Conservation (phyloP, 768 basidiomycete genomes). For the Suillus lakei region DNA sequence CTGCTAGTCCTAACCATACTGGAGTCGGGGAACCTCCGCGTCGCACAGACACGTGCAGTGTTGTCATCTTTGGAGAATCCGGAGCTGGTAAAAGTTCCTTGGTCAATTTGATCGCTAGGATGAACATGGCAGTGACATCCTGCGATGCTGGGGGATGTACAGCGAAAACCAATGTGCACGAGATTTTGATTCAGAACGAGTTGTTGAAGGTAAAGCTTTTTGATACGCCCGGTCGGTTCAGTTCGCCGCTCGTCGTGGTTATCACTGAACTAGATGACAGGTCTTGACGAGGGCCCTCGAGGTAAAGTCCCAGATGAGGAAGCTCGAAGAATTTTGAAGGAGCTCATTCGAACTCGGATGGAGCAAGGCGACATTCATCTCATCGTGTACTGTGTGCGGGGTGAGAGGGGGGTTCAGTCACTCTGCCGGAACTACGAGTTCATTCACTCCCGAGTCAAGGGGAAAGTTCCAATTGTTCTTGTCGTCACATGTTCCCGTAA, state of each 20-base stretch:
- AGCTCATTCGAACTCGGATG: slow-evolving; percentile 37
- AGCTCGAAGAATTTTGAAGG: slow-evolving; percentile 30
- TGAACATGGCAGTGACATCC: slow-evolving; percentile 15
- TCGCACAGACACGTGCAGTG: background rate
- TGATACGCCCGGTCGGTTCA: slow-evolving; percentile 20
- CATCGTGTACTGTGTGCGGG: slow-evolving; percentile 40
- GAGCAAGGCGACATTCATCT: slow-evolving; percentile 30
- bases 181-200: background rate
- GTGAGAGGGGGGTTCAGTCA: slow-evolving; percentile 24
- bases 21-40: background rate
- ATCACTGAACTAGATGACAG: slow-evolving; percentile 17
- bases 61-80: background rate
- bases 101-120: slow-evolving; percentile 10
- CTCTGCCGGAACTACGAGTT: slow-evolving; percentile 34
- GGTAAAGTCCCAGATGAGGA: slow-evolving; percentile 30
- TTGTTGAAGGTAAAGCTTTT: slow-evolving; percentile 9
- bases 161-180: background rate
- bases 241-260: background rate
- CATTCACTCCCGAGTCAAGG: slow-evolving; percentile 35
- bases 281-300: slow-evolving; percentile 36
- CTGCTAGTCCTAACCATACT: background rate
- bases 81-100: slow-evolving; percentile 9
- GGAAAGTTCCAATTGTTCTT: slow-evolving; percentile 36
- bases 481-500: slow-evolving; percentile 40
- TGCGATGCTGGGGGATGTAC: background rate